Evolutionary conservation across 768 basidiomycete species (phyloP), one percentile per base, ranked within the genome.

Genomic region (Xerocomellus chrysenteron): DNA sequence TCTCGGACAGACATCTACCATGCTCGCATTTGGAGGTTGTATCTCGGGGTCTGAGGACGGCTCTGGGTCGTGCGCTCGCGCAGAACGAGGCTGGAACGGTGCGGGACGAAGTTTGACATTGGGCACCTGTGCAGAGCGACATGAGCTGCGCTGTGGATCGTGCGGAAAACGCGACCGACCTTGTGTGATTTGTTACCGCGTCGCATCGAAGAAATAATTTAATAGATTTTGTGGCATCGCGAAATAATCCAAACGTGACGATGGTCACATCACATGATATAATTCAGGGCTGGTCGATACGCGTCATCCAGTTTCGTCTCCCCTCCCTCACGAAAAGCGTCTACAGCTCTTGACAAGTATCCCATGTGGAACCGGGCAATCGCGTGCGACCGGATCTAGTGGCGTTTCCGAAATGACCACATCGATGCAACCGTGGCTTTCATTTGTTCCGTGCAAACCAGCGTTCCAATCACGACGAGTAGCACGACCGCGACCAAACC

Each of bases 101-200:
- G 82, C 83, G 4, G 90, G 90, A 19, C 90, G 84, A 57, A 92
- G 80, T 60, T 87, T 90, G 59, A 92, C 90, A 75, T 87, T 88
- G 3, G 90, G 90, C 16, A 92, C 89, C 90, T 92, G 56, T 28
- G 24, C 5, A 51, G 45, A n/a, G 17, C 11, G 8, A 40, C 12
- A 41, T 56, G 17, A 43, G 11, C 21, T 14, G 24, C 7, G 26
- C 7, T 24, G 19, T 17, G 10, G 40, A 28, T 4, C 0, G 12
- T 28, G 39, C 9, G 13, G 17, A 19, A 30, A 24, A 49, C 3
- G 32, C 2, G 40, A 56, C 60, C 3, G 56, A 82, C 87, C 75
- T 87, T 89, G 73, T 77, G 78, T 6, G 86, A 88, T 67, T 86
- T 87, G 73, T 88, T 88, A 14, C 74, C 72, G 52, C 85, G 77